Evolutionary conservation across 345 rosid genomes (phyloP), one percentile per base, ranked within the genome.

Genomic region (Linum usitatissimum): DNA sequence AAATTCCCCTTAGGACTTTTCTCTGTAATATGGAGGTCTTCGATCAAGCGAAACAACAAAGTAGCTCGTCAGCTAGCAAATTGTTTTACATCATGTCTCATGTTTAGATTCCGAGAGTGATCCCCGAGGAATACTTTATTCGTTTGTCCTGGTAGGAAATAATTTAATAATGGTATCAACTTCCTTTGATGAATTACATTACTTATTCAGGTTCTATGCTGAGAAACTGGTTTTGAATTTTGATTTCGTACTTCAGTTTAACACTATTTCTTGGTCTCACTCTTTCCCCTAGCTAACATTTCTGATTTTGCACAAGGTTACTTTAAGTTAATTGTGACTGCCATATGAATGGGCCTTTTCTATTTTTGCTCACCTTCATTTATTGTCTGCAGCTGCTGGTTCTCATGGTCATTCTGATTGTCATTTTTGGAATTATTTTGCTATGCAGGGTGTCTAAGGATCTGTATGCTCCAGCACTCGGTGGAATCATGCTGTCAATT

Each of bases 401-500:
- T 31, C 53, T 48, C 36, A 0, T 18, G 53, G 28, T 20, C 30
- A 12, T 31, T 66, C 51, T 19, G 19, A 39, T n/a, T 18, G 63
- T 49, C 21, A 59, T 20, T 23, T 20, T 31, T 55, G 38, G 40
- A 20, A 36, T 59, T 61, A 30, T 59, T 28, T 1, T 8, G 60
- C 63, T 61, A 55, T 75, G 66, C 84, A 87, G 96, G 96, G 95
- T 87, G 62, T 92, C 96, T 10, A 92, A 87, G 77, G 98, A 89
- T 40, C 57, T 89, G 21, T 92, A 92, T 64, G 96, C 98, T 49
- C 98, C 98, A 60, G 95, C 98, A 62, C 93, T 92, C 67, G 96
- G 98, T 40, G 98, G 98, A 66, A 92, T 73, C 61, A 89, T 92
- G 96, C 70, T 92, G 66, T 92, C 98, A 4, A 92, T 92, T 63